These are phyloP conservation scores for Entomortierella chlamydospora DNA, from an alignment of 192 early-diverging fungal species.

Conservation along the genomic window DNA sequence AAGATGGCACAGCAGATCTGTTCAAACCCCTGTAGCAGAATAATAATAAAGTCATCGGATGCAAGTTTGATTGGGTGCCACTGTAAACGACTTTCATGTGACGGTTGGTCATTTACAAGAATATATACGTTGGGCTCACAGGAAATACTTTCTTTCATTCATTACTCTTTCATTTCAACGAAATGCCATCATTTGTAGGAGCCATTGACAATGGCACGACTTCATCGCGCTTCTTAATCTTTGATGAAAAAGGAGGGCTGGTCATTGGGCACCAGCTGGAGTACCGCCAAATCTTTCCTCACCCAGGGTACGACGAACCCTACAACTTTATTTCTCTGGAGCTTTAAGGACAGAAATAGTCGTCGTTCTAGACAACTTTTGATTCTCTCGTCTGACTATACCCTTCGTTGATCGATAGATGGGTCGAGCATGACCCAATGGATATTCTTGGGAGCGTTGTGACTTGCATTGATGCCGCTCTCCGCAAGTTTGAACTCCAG, in stretches of 20 bases:
- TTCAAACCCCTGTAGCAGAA: slow-evolving; percentile 26
- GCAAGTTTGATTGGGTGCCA: slow-evolving; percentile 3
- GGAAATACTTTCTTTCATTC: too few relatives aligned
- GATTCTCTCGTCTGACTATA: background rate
- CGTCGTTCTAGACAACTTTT: background rate
- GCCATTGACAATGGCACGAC: slow-evolving; percentile 96
- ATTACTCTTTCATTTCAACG: background rate
- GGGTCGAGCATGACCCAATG: slow-evolving; percentile 90
- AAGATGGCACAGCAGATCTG: slow-evolving; percentile 39
- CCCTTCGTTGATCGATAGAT: slow-evolving; percentile 68
- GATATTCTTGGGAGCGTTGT: slow-evolving; percentile 78
- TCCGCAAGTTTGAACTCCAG: slow-evolving; percentile 69
- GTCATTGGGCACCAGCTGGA: slow-evolving; percentile 83
- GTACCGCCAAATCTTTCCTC: slow-evolving; percentile 82
- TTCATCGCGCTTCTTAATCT: slow-evolving; percentile 92
- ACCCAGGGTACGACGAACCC: slow-evolving; percentile 63
- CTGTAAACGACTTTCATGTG: too few relatives aligned
- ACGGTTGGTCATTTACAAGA: too few relatives aligned
- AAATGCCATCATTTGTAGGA: slow-evolving; percentile 69
- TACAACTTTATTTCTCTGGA: background rate
- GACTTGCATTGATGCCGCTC: slow-evolving; percentile 74
- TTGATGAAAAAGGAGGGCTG: slow-evolving; percentile 79
- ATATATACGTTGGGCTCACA: too few relatives aligned
- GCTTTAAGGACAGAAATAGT: background rate
- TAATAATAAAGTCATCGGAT: background rate